Evolutionary conservation across 306 rosid genomes (phyloP).

Genomic region (Lathyrus sativus): DNA sequence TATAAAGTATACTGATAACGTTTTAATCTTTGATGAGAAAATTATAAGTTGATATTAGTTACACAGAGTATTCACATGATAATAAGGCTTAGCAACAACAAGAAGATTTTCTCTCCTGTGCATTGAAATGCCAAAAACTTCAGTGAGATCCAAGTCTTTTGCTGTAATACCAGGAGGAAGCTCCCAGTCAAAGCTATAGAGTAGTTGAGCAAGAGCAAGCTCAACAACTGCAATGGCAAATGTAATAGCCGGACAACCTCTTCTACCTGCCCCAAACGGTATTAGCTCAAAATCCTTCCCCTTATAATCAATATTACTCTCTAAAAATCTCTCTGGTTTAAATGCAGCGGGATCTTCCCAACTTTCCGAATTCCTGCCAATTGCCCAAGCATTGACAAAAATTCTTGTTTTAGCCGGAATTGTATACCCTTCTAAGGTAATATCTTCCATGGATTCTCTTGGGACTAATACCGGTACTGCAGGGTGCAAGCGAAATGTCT

Average conservation of each 20-base stretch:
- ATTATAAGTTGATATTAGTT: background rate
- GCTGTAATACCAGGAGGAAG: constrained; percentile 55
- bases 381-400: constrained; percentile 67
- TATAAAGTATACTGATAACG: background rate
- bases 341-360: constrained; percentile 66
- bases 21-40: constrained; percentile 12
- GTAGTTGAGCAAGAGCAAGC: constrained; percentile 72
- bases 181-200: constrained; percentile 69
- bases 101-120: constrained; percentile 52
- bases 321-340: constrained; percentile 64
- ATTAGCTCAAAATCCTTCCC: constrained; percentile 61
- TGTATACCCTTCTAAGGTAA: constrained; percentile 52
- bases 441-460: constrained; percentile 72
- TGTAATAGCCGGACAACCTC: constrained; percentile 59
- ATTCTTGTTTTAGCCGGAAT: constrained; percentile 67
- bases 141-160: constrained; percentile 60
- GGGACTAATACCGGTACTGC: constrained; percentile 67
- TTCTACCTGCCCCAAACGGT: constrained; percentile 79
- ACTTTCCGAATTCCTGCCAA: constrained; percentile 59
- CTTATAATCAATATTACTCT: constrained; percentile 56
- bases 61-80: constrained; percentile 31
- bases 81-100: constrained; percentile 54
- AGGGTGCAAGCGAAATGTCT: constrained; percentile 60
- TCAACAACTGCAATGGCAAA: constrained; percentile 51
- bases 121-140: constrained; percentile 68